A percentile compares a stretch with the other conserved stretches of the same genome.
phyloP scores from a whole-genome alignment of 208 protist species.

The Leishmania guyanensis region DNA sequence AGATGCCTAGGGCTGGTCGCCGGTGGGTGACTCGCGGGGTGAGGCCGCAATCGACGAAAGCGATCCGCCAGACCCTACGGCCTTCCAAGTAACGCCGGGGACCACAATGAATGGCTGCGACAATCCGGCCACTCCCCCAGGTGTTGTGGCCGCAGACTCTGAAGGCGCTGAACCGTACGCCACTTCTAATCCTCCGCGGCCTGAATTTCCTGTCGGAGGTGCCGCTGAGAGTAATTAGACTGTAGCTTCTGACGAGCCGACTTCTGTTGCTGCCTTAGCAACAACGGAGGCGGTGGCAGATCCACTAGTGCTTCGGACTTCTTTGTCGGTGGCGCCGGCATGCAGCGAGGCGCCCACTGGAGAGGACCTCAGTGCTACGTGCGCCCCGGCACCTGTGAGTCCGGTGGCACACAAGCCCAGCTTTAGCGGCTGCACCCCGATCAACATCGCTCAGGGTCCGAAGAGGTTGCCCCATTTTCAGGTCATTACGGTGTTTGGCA shows the following conservation, averaged over 20 bases:
- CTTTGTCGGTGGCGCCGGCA: neutral
- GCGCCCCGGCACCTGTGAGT: neutral
- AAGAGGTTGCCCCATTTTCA: constrained; percentile 26
- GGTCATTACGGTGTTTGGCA: constrained; percentile 27
- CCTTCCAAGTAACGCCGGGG: neutral
- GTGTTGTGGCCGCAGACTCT: neutral
- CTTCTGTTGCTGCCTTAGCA: constrained; percentile 1
- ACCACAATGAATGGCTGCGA: neutral
- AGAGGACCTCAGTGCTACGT: neutral
- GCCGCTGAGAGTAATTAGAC: neutral
- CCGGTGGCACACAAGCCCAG: constrained; percentile 3
- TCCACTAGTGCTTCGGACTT: neutral
- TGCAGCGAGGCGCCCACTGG: neutral
- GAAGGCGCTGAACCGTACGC: neutral
- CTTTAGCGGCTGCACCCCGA: constrained; percentile 28
- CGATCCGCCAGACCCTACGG: neutral
- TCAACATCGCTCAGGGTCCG: constrained; percentile 22
- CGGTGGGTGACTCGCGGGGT: neutral
- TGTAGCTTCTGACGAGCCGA: neutral
- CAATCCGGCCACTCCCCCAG: neutral
- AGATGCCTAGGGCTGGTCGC: neutral
- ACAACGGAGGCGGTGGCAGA: constrained; percentile 1
- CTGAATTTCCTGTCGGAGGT: neutral
- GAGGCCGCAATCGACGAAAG: neutral
- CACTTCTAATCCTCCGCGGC: neutral